These are phyloP conservation scores for Diaporthe batatas DNA, from an alignment of 2,329 filamentous ascomycete genomes.

Conservation along the genomic window DNA sequence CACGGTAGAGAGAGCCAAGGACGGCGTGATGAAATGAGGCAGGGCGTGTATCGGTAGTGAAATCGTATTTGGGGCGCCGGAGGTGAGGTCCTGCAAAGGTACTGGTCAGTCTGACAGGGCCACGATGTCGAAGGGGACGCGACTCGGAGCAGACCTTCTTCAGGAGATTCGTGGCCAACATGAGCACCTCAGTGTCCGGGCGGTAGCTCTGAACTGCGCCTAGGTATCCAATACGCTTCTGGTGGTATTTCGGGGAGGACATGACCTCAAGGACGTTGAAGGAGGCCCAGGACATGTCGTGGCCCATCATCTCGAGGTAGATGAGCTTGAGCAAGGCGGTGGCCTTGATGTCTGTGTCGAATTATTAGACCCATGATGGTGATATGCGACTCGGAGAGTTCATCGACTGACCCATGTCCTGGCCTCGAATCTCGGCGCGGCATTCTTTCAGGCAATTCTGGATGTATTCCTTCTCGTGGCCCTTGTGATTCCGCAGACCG, in stretches of 20 bases:
- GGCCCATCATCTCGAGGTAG: constrained; percentile 98
- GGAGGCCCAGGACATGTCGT: constrained; percentile 99
- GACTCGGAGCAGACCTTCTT: constrained; percentile 78
- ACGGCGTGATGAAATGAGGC: constrained; percentile 95
- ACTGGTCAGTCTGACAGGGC: constrained; percentile 43
- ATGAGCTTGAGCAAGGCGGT: constrained; percentile 95
- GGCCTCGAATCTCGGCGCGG: constrained; percentile 88
- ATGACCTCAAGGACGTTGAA: constrained; percentile 99
- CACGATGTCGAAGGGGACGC: not conserved
- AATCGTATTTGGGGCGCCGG: constrained; percentile 80
- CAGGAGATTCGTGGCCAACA: constrained; percentile 95
- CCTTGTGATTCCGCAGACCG: constrained; percentile 94
- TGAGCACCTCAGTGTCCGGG: constrained; percentile 94
- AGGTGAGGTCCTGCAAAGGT: constrained; percentile 74
- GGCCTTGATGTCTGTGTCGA: constrained; percentile 84
- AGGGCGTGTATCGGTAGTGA: constrained; percentile 88
- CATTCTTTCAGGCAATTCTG: constrained; percentile 95
- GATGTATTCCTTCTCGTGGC: constrained; percentile 94
- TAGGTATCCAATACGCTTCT: constrained; percentile 95
- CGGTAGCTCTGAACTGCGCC: constrained; percentile 97
- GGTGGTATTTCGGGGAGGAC: constrained; percentile 93
- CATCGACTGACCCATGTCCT: constrained; percentile 83
- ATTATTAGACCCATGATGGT: not conserved
- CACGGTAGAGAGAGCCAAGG: constrained; percentile 89
- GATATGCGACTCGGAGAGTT: not conserved